Base-by-base conservation (phyloP, 305 asterid species). In the Coffea humblotiana region DNA sequence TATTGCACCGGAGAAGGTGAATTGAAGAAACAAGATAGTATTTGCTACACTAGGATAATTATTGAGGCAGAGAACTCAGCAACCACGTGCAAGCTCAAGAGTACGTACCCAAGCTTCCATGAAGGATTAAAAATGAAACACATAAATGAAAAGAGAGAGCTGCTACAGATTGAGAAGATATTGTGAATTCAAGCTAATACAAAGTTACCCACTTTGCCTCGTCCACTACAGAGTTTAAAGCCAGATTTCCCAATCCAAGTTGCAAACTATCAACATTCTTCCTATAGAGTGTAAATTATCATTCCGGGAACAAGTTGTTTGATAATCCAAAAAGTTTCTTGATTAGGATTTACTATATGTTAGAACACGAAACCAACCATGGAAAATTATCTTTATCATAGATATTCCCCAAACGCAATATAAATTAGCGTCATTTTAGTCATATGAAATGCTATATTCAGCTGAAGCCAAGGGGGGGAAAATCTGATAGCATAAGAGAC, bases 391-490 rank as follows among this genome's bases (percentile, higher is more conserved):
- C 43, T 49, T 29, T 3, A 72, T 12, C 72, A 63, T 25, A 65
- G 52, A 61, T 5, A 25, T 56, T 66, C 71, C 56, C 19, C 71
- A 67, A 60, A 75, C 49, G 49, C 37, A 61, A 49, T 64, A 23
- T 11, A 48, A 37, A n/a, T 10, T 56, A 60, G 29, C 37, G 15
- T 52, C 49, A 67, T 29, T 77, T 32, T 13, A 70, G 35, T 23
- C 18, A 76, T 35, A 79, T 45, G 47, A 75, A 16, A 65, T 25
- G 64, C 78, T 32, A 27, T 74, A 80, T 40, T 49, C 71, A 27
- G 54, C 52, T n/a, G 9, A 40, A 18, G 58, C 69, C 78, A 75
- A 78, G 60, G 21, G 43, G 6, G 15, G 18, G 2, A 60, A 64
- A 75, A 40, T 61, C 11, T 15, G 47, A 71, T 16, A 76, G 23